Evolutionary conservation across 495 filamentous ascomycete genomes (phyloP).

Genomic region (Penicillium soppii): DNA sequence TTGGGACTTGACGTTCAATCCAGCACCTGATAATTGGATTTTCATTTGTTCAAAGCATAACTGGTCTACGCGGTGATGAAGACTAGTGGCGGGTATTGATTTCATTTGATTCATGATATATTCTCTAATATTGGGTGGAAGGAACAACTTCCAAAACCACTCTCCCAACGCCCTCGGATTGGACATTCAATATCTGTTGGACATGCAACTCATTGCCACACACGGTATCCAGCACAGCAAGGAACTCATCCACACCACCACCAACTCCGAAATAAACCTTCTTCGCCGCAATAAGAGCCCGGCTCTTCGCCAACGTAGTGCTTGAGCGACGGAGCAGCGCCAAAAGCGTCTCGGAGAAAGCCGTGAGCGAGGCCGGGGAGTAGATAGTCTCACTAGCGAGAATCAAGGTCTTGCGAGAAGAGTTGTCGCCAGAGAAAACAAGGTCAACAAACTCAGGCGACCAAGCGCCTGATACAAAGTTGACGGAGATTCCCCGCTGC

Average conservation of each 20-base stretch:
- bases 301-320: slow-evolving; percentile 38
- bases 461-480: slow-evolving; percentile 85
- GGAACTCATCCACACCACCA: slow-evolving; percentile 87
- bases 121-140: neutral
- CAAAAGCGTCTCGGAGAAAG: slow-evolving; percentile 74
- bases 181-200: slow-evolving; percentile 60
- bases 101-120: neutral
- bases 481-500: slow-evolving; percentile 56
- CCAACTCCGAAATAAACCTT: slow-evolving; percentile 96
- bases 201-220: slow-evolving; percentile 58
- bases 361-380: slow-evolving; percentile 67
- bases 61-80: neutral
- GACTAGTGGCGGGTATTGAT: neutral
- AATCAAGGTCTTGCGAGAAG: slow-evolving; percentile 47
- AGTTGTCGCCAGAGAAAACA: slow-evolving; percentile 29
- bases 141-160: slow-evolving; percentile 43
- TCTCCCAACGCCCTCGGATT: slow-evolving; percentile 48
- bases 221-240: slow-evolving; percentile 55
- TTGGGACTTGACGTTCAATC: slow-evolving; percentile 26
- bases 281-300: slow-evolving; percentile 86
- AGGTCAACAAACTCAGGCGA: slow-evolving; percentile 63
- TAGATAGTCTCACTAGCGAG: slow-evolving; percentile 96
- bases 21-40: slow-evolving; percentile 30
- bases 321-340: slow-evolving; percentile 58
- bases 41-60: slow-evolving; percentile 24